Percentiles rank a stretch among this genome's conserved stretches.
Conservation (phyloP, 2,329 filamentous ascomycete genomes). For the Aspergillus sp. region DNA sequence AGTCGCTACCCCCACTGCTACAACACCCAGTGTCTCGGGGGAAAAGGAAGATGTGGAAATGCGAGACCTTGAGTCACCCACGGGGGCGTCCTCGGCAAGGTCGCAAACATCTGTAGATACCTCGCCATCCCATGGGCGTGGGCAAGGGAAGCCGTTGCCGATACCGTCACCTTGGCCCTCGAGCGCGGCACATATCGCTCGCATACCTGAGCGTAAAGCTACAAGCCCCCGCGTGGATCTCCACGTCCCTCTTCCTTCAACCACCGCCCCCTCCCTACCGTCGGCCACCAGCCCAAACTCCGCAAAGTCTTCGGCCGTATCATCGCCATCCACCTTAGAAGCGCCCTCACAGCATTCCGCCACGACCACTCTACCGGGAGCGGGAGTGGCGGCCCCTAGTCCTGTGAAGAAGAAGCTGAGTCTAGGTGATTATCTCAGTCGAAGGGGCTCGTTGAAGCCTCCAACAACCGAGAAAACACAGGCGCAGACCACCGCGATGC, state of each 20-base stretch:
- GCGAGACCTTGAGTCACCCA: conserved; percentile 41
- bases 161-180: conserved; percentile 37
- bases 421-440: conserved; percentile 50
- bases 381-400: conserved; percentile 43
- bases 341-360: conserved; percentile 22
- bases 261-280: conserved; percentile 21
- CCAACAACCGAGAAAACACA: conserved; percentile 44
- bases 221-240: conserved; percentile 24
- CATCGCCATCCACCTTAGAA: conserved; percentile 30
- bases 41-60: conserved; percentile 46
- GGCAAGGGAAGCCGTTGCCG: conserved; percentile 21
- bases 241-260: conserved; percentile 30
- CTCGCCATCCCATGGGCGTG: conserved; percentile 18
- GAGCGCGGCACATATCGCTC: conserved; percentile 38
- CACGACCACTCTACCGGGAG: conserved; percentile 22
- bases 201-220: conserved; percentile 23
- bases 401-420: conserved; percentile 53
- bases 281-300: conserved; percentile 29
- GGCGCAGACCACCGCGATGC: conserved; percentile 25
- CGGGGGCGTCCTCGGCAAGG: conserved; percentile 17
- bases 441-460: conserved; percentile 41
- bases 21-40: conserved; percentile 7
- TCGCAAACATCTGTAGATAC: conserved; percentile 17
- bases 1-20: conserved; percentile 10
- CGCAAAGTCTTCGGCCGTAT: conserved; percentile 29